Evolutionary conservation across 2,329 filamentous ascomycete species (phyloP), one percentile per base, ranked within the genome.

Genomic region (Phyllosticta ampelicida): DNA sequence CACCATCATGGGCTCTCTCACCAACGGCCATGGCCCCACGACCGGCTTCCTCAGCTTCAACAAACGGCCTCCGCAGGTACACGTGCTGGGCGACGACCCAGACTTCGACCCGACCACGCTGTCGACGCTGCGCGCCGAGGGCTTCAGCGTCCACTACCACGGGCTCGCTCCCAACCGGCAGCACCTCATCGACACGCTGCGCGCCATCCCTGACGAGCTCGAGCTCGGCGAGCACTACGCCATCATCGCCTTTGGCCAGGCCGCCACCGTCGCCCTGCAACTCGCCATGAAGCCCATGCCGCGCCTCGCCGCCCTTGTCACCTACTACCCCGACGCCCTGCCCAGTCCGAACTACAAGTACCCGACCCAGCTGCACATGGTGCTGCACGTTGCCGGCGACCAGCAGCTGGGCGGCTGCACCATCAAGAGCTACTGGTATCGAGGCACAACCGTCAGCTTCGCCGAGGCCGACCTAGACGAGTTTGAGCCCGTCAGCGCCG

Each of bases 281-380:
- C 65, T 65, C 13, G 69, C 71, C n/a, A 65, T 68, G 55, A 74
- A 76, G 58, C 73, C 74, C 0, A 63, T 74, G 55, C 66, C 71
- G 5, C 71, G 73, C 56, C 70, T 72, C 60, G 67, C 65, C 56
- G 71, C 73, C 0, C 66, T 77, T 4, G 64, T 76, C 23, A 70
- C 69, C 2, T 77, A 74, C 64, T 78, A 77, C 60, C 75, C 75
- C 0, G 65, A 69, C 5, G 28, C 63, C 5, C 64, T 77, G 13
- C 70, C 72, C 0, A 66, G 63, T 6, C 70, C 73, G 1, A 71
- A 69, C 48, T 64, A 65, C 3, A 73, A 68, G 53, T 76, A 71
- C 54, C 74, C 74, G 0, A 63, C 65, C 1, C 66, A 71, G 19
- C 62, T 74, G 20, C 61, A 70, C n/a, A 60, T 75, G 6, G 64